These are phyloP conservation scores for Aspergillus aculeatus DNA, from an alignment of 2,329 filamentous ascomycete species.

Conservation along the genomic window DNA sequence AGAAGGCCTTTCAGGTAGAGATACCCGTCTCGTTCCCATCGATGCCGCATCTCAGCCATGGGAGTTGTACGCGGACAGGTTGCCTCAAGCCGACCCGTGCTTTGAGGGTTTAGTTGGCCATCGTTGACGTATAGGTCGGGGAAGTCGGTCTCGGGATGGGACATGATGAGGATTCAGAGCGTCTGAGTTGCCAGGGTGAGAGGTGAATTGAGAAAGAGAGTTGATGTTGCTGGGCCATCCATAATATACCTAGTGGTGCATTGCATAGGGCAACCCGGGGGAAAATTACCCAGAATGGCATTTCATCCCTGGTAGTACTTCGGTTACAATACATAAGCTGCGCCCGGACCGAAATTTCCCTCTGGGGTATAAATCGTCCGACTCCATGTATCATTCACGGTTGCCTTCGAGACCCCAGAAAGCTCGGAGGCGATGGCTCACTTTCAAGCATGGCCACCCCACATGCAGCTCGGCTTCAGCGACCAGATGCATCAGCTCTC, in stretches of 20 bases:
- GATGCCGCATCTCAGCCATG: no score
- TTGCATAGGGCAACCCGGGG: background rate
- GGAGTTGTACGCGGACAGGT: no score
- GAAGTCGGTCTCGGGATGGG: background rate
- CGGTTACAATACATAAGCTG: background rate
- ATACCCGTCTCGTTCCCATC: no score
- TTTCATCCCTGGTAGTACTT: background rate
- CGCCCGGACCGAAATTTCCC: background rate
- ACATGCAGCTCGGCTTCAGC: slow-evolving; percentile 1
- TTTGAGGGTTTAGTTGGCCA: background rate
- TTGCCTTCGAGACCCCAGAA: background rate
- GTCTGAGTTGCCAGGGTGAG: background rate
- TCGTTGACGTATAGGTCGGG: background rate
- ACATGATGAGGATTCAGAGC: background rate
- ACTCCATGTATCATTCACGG: background rate
- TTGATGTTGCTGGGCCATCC: no score
- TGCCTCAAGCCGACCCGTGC: background rate
- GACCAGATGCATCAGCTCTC: background rate
- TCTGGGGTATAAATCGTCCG: background rate
- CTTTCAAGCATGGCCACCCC: slow-evolving; percentile 6
- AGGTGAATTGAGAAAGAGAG: no score
- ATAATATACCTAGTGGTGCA: no score
- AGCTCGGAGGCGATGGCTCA: background rate
- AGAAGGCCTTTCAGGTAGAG: no score
- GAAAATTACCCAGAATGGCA: background rate